phyloP scores from a whole-genome alignment of 2,329 filamentous ascomycete species.

The Teratosphaeria gauchensis region DNA sequence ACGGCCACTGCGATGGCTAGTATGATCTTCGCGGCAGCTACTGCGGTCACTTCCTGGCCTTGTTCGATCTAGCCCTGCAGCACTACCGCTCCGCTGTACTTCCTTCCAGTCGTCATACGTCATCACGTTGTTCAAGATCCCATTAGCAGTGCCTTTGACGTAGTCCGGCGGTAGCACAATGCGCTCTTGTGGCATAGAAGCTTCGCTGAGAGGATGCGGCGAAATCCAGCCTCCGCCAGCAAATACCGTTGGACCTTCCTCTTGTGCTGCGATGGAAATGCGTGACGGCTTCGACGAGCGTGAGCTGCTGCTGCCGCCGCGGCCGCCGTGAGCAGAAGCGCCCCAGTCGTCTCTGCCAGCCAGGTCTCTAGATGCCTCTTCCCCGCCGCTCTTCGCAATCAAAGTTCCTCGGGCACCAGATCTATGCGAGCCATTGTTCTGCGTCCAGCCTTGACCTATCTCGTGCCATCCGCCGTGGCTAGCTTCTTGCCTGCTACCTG shows the following conservation, averaged over 20 bases:
- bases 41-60: neutral
- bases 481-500: neutral
- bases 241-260: slow-evolving; percentile 13
- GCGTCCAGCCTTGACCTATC: neutral
- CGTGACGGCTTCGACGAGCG: neutral
- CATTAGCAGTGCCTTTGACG: slow-evolving; percentile 1
- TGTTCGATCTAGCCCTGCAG: neutral
- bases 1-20: neutral
- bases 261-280: neutral
- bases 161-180: slow-evolving; percentile 14
- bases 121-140: slow-evolving; percentile 12
- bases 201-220: slow-evolving; percentile 22
- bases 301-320: neutral
- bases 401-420: neutral
- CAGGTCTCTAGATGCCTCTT: neutral
- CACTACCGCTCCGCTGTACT: slow-evolving; percentile 9
- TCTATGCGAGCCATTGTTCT: neutral
- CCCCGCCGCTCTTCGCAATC: neutral
- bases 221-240: slow-evolving; percentile 26
- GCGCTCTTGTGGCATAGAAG: slow-evolving; percentile 15
- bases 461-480: neutral
- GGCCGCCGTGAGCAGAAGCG: neutral
- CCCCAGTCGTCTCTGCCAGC: neutral
- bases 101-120: slow-evolving; percentile 21
- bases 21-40: neutral